phyloP scores from a whole-genome alignment of 768 basidiomycete species.

The Inosperma sp. region DNA sequence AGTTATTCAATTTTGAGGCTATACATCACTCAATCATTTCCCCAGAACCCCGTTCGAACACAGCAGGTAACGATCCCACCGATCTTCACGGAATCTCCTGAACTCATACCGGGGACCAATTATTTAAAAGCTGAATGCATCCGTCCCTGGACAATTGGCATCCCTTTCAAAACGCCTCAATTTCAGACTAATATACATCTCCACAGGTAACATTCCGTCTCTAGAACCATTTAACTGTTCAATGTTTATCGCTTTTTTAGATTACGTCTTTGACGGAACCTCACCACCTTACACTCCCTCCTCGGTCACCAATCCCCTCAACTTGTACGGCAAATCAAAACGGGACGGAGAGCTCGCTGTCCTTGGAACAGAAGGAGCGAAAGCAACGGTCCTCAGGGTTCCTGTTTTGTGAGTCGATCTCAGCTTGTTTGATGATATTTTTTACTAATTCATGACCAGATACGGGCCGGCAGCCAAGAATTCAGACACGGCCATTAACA shows the following conservation, averaged over 20 bases:
- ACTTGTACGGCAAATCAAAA: slow-evolving; percentile 86
- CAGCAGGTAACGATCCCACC: slow-evolving; percentile 41
- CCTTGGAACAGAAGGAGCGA: slow-evolving; percentile 52
- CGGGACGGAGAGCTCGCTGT: slow-evolving; percentile 82
- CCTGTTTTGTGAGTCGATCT: slow-evolving; percentile 69
- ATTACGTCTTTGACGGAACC: slow-evolving; percentile 96
- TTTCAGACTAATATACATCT: slow-evolving; percentile 84
- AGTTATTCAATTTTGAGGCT: not conserved
- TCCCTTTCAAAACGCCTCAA: slow-evolving; percentile 53
- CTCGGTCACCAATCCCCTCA: slow-evolving; percentile 74
- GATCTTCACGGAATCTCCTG: not conserved
- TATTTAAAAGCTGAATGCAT: slow-evolving; percentile 69
- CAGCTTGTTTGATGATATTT: slow-evolving; percentile 5
- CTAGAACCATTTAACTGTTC: not conserved
- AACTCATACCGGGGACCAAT: not conserved
- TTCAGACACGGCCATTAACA: slow-evolving; percentile 84
- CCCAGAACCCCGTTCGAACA: slow-evolving; percentile 64
- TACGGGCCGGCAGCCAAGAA: slow-evolving; percentile 86
- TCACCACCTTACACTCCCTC: slow-evolving; percentile 82
- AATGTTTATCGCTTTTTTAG: slow-evolving; percentile 40
- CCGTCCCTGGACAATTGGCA: slow-evolving; percentile 70
- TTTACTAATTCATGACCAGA: slow-evolving; percentile 35
- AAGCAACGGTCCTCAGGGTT: slow-evolving; percentile 72
- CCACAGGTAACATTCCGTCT: slow-evolving; percentile 53
- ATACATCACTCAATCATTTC: not conserved